Evolutionary conservation across 768 basidiomycete species (phyloP).

Genomic region (Coprinellus micaceus): DNA sequence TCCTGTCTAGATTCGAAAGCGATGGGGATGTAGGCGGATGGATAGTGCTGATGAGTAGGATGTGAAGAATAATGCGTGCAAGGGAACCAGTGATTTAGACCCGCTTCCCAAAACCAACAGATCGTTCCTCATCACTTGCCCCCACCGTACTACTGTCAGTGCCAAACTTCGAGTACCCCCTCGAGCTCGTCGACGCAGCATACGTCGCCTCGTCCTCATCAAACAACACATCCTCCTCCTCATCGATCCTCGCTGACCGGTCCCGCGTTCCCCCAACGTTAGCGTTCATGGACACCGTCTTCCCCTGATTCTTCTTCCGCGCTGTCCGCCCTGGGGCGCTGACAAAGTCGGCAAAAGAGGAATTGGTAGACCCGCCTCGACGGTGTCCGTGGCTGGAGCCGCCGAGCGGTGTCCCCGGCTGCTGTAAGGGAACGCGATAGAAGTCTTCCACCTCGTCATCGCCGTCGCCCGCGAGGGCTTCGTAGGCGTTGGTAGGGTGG

Average conservation of each 20-base stretch:
- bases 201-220: constrained; percentile 54
- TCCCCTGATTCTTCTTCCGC: constrained; percentile 21
- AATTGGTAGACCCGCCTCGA: constrained; percentile 29
- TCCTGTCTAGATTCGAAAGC: too few relatives aligned
- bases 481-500: constrained; percentile 34
- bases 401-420: constrained; percentile 31
- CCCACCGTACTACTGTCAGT: constrained; percentile 38
- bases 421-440: constrained; percentile 60
- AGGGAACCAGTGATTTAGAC: too few relatives aligned
- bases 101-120: not conserved
- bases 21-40: not conserved
- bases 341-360: constrained; percentile 64
- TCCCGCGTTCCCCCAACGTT: constrained; percentile 21
- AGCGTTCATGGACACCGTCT: constrained; percentile 19
- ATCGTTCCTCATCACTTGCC: constrained; percentile 38
- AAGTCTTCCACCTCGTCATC: constrained; percentile 66
- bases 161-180: constrained; percentile 40
- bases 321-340: constrained; percentile 44
- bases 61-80: too few relatives aligned
- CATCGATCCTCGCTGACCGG: constrained; percentile 37
- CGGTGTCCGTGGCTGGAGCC: constrained; percentile 26
- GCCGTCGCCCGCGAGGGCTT: constrained; percentile 49
- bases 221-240: constrained; percentile 55
- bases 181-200: constrained; percentile 38
- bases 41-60: not conserved